Base-by-base conservation (phyloP, 225 moss, liverwort and hornwort genomes). In the Asterella californica region DNA sequence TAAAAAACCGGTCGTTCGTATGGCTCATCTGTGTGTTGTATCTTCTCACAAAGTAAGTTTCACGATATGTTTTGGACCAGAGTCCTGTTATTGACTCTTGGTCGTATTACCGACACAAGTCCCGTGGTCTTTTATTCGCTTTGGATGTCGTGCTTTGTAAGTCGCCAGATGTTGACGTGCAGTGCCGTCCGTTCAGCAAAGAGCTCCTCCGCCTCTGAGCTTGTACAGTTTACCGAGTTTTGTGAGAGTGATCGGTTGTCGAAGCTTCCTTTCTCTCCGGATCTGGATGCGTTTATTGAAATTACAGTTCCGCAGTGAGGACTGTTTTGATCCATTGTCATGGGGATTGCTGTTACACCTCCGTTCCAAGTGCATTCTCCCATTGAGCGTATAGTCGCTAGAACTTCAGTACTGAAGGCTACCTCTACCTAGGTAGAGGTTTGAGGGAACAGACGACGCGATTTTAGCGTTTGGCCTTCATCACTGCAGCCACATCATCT, bases 1-100 rank as follows among this genome's bases (percentile, higher is more conserved):
- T 30, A 33, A 85, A 50, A 88, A 86, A 57, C 86, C 88, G 34
- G 81, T 88, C 38, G 88, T 88, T 29, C 88, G 88, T n/a, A 88
- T 88, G 88, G 88, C 88, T 72, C 88, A 88, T 75, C 61, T 88
- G 10, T 88, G 88, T 65, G 88, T 88, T 8, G 86, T 88, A 17
- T 82, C 88, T 77, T 52, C 88, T 37, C 88, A 88, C 62, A 79
- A 81, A 4, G 88, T 88, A 72, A 83, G 85, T 75, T 38, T 30
- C n/a, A 71, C 61, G 6, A 6, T 45, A 52, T 12, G 52, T 17
- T 17, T 17, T 52, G 52, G 52, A 52, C 17, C 5, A 12, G 7
- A 52, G 52, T 12, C 17, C 17, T 14, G 52, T 52, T 12, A 52
- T 52, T 52, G 52, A 32, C 22, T 15, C 36, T 55, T 29, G 19